These are phyloP conservation scores for Penicillium goetzii DNA, from an alignment of 495 filamentous ascomycete species.

Conservation along the genomic window DNA sequence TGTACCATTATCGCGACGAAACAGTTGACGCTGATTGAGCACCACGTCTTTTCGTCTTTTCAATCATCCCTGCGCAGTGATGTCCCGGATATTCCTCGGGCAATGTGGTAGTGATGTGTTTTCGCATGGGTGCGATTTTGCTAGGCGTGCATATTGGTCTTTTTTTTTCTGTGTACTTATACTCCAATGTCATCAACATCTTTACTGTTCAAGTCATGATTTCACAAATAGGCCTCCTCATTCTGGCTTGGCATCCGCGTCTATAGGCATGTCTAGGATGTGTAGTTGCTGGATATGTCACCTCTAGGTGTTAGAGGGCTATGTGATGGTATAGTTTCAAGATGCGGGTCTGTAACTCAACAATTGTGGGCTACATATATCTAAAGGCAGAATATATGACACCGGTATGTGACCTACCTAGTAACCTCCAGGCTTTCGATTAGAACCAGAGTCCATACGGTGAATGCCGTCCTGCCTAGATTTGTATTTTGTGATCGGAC, in stretches of 20 bases:
- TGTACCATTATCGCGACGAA: slow-evolving; percentile 40
- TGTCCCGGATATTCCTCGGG: neutral
- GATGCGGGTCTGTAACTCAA: too few relatives aligned
- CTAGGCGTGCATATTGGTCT: slow-evolving; percentile 32
- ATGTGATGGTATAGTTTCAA: too few relatives aligned
- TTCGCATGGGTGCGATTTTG: slow-evolving; percentile 25
- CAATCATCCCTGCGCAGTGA: slow-evolving; percentile 10
- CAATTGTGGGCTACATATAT: too few relatives aligned
- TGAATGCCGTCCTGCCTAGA: too few relatives aligned
- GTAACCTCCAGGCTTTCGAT: too few relatives aligned
- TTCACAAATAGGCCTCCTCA: neutral
- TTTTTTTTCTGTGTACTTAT: slow-evolving; percentile 44
- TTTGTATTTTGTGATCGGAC: too few relatives aligned
- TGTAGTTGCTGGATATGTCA: neutral
- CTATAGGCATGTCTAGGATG: neutral
- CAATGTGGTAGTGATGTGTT: slow-evolving; percentile 10
- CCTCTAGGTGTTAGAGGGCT: too few relatives aligned
- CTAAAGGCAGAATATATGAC: too few relatives aligned
- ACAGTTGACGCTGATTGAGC: slow-evolving; percentile 23
- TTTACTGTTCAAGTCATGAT: slow-evolving; percentile 11
- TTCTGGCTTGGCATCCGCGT: neutral
- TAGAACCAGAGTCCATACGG: too few relatives aligned
- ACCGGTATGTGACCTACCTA: too few relatives aligned
- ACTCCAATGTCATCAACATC: slow-evolving; percentile 39
- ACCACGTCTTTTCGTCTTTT: slow-evolving; percentile 19